Evolutionary conservation across 352 stramenopile species (phyloP).

Genomic region (Phytophthora constricta): DNA sequence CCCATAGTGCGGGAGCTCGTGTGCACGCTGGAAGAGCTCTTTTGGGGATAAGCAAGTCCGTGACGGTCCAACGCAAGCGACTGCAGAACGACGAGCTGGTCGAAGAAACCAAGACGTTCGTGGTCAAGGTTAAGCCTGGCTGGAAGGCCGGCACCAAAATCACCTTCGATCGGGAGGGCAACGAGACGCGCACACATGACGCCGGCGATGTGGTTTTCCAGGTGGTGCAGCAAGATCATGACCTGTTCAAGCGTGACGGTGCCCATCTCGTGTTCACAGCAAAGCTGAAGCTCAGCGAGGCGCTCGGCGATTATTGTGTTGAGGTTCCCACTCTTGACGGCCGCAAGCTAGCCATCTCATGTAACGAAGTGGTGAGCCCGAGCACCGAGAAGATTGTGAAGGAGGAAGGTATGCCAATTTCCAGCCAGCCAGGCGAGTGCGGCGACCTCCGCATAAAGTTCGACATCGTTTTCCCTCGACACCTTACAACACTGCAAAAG

Average conservation of each 20-base stretch:
- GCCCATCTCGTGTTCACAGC: conserved; percentile 93
- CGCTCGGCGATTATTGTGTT: conserved; percentile 94
- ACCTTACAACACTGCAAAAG: conserved; percentile 94
- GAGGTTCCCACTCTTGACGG: conserved; percentile 96
- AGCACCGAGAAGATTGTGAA: conserved; percentile 91
- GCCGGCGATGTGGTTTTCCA: conserved; percentile 95
- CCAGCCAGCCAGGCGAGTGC: conserved; percentile 54
- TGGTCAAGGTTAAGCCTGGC: conserved; percentile 92
- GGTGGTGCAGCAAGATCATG: conserved; percentile 86
- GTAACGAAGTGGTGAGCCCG: conserved; percentile 93
- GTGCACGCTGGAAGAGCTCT: conserved; percentile 94
- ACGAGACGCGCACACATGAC: conserved; percentile 92
- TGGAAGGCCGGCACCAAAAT: conserved; percentile 96
- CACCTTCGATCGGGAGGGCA: conserved; percentile 94
- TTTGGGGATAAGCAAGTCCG: conserved; percentile 87
- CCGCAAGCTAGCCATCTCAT: conserved; percentile 92
- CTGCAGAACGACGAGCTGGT: conserved; percentile 78
- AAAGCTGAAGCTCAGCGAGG: conserved; percentile 95
- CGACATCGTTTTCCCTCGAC: conserved; percentile 95
- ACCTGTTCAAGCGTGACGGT: conserved; percentile 90
- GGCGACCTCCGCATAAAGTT: conserved; percentile 96
- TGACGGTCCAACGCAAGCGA: conserved; percentile 85
- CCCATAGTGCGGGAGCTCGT: conserved; percentile 76
- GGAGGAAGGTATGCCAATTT: conserved; percentile 96
- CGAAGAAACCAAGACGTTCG: conserved; percentile 84